Conservation (phyloP, 2,329 filamentous ascomycete genomes). For the Celoporthe dispersa region DNA sequence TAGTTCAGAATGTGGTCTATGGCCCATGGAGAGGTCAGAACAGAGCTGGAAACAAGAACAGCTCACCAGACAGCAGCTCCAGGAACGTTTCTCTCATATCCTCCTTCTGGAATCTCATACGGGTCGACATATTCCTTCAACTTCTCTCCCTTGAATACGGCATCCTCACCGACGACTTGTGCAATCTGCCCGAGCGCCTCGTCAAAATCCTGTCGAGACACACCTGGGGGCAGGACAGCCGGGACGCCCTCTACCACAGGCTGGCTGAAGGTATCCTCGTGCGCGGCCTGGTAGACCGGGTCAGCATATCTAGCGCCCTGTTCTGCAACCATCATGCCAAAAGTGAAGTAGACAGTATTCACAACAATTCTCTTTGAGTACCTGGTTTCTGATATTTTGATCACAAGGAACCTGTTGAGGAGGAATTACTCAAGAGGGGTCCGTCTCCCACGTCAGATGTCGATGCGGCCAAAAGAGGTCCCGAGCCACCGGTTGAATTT, state of each 20-base stretch:
- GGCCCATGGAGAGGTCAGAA: not conserved
- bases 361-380: not conserved
- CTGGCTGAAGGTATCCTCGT: constrained; percentile 46
- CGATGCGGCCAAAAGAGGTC: constrained; percentile 3
- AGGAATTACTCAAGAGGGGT: not conserved
- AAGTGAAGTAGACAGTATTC: not conserved
- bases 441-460: constrained; percentile 1
- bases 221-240: constrained; percentile 45
- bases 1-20: not conserved
- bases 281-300: constrained; percentile 46
- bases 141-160: constrained; percentile 44
- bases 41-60: not conserved
- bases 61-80: constrained; percentile 48
- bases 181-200: constrained; percentile 42
- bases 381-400: not conserved
- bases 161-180: constrained; percentile 41
- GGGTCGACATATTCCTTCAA: constrained; percentile 52
- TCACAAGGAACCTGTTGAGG: not conserved
- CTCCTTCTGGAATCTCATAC: constrained; percentile 49
- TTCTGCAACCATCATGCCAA: constrained; percentile 17
- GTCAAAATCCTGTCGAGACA: constrained; percentile 43
- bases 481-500: not conserved
- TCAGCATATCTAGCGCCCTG: constrained; percentile 39
- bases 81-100: constrained; percentile 44
- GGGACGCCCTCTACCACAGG: constrained; percentile 43